Base-by-base conservation (phyloP, 345 rosid genomes). In the Aquilaria sinensis region DNA sequence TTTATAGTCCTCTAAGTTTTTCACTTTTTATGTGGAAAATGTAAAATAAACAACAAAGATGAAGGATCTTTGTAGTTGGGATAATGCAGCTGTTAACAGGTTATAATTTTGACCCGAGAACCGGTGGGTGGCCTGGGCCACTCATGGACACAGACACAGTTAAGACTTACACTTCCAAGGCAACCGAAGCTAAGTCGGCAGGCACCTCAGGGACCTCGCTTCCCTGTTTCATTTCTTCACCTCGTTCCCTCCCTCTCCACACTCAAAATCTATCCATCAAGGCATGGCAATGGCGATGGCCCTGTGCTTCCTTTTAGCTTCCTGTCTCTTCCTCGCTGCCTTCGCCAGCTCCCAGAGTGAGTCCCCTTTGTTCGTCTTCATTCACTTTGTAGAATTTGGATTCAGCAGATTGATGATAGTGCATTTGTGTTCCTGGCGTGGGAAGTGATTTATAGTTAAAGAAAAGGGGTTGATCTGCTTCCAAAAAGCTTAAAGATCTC, bases 331-430 rank as follows among this genome's bases (percentile, higher is more conserved):
- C 51, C 70, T 72, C 54, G 75, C 74, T 61, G 67, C 78, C 65
- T 37, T 9, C 5, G 84, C 80, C 16, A 49, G 56, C 34, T 51
- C 63, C 45, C 77, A 71, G 23, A 32, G 87, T 82, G 72, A 80
- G 75, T 43, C 15, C 50, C 65, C 47, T 57, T 2, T 13, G 16
- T n/a, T 9, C 33, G 37, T 64, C 45, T 34, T 56, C 37, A 14
- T 11, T 54, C 46, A n/a, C 48, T 32, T 31, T 54, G 31, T 51
- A 51, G 31, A 29, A 1, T 60, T 29, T 47, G 32, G 56, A 49
- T 34, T 46, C 31, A n/a, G 47, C 46, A 12, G 45, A 23, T 23
- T 58, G 14, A 12, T 30, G 9, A 51, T 23, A 54, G 60, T 72
- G 65, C 29, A 16, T 41, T 30, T 60, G 12, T 32, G 6, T 60